A percentile compares a stretch with the other conserved stretches of the same genome.
These are phyloP conservation scores for Xylaria castorea DNA, from an alignment of 495 filamentous ascomycete species.

Conservation along the genomic window DNA sequence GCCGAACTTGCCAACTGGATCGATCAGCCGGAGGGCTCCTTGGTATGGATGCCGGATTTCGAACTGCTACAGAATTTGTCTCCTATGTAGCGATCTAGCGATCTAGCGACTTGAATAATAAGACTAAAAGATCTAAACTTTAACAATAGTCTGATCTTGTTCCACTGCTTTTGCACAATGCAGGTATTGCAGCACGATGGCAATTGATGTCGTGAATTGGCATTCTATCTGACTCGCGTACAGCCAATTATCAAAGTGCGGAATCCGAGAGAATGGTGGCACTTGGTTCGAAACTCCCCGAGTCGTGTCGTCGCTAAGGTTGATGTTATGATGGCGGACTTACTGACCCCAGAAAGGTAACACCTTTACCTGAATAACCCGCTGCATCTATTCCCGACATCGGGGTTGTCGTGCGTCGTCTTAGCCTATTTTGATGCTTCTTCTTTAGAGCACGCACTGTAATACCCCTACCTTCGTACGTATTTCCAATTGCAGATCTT, in stretches of 20 bases:
- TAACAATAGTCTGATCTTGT: background rate
- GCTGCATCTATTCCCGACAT: background rate
- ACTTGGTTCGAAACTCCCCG: background rate
- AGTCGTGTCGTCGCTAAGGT: background rate
- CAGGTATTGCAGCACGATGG: background rate
- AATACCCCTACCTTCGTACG: too few species aligned
- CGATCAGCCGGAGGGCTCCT: conserved; percentile 27
- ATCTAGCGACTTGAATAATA: background rate
- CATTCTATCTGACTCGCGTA: background rate
- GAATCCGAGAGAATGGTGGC: background rate
- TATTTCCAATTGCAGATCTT: too few species aligned
- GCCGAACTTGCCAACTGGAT: conserved; percentile 30
- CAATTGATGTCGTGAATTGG: background rate
- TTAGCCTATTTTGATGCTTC: background rate
- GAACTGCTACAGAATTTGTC: conserved; percentile 28
- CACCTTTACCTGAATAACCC: background rate
- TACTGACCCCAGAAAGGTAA: background rate
- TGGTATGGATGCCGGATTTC: conserved; percentile 30
- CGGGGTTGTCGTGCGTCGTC: background rate
- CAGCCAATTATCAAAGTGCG: background rate
- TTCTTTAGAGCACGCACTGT: background rate
- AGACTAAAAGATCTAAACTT: background rate
- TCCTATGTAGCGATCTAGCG: conserved; percentile 11
- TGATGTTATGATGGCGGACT: background rate
- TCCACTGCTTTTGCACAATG: background rate